phyloP scores from a whole-genome alignment of 306 rosid genomes.

The Vigna mungo region DNA sequence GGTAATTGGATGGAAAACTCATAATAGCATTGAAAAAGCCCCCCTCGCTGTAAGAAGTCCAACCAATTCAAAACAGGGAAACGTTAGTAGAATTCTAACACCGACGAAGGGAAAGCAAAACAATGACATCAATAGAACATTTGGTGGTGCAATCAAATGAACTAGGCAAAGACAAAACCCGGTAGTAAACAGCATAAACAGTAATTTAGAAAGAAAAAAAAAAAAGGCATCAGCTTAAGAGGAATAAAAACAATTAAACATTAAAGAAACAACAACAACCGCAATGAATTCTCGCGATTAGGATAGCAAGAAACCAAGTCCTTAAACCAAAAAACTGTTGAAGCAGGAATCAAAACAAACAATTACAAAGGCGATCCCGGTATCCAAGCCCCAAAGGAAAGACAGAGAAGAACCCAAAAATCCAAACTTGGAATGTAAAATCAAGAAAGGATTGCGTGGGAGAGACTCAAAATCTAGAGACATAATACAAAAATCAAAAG shows the following conservation, averaged over 20 bases:
- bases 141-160: conserved; percentile 16
- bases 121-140: not conserved
- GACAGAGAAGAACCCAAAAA: conserved; percentile 16
- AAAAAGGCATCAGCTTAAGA: conserved; percentile 11
- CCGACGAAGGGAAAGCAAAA: not conserved
- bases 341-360: not conserved
- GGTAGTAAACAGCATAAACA: conserved; percentile 7
- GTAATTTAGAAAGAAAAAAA: not conserved
- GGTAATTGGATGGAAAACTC: conserved; percentile 94
- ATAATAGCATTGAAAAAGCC: conserved; percentile 97
- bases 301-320: conserved; percentile 7
- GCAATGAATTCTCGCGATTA: conserved; percentile 2
- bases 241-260: conserved; percentile 9
- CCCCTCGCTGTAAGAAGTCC: conserved; percentile 73
- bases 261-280: not conserved
- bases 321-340: conserved; percentile 5
- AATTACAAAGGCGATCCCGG: conserved; percentile 26
- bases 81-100: conserved; percentile 26
- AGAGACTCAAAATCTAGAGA: not conserved
- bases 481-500: not conserved
- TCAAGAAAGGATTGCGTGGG: not conserved
- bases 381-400: conserved; percentile 20
- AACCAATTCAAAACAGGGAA: conserved; percentile 11
- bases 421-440: conserved; percentile 29
- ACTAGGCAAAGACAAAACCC: conserved; percentile 26